These are phyloP conservation scores for Cucurbita pepo DNA, from an alignment of 306 rosid species.

Conservation along the genomic window DNA sequence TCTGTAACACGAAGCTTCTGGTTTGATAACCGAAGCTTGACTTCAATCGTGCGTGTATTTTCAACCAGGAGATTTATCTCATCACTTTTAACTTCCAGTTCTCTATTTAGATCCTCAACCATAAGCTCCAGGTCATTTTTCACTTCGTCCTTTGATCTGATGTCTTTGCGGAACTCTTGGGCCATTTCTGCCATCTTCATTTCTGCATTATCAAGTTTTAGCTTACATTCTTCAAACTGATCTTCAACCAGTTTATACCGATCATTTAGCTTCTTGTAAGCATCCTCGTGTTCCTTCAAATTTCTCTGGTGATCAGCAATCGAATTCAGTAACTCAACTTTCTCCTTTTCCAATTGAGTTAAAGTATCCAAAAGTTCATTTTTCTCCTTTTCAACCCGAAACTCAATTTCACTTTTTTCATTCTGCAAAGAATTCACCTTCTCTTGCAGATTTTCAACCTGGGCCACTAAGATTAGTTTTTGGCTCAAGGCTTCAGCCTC, in stretches of 20 bases:
- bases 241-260: constrained; percentile 34
- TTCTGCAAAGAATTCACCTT: constrained; percentile 39
- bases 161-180: constrained; percentile 20
- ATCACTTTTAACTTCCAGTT: constrained; percentile 57
- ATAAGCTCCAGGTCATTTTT: constrained; percentile 44
- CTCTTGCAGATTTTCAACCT: constrained; percentile 34
- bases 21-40: constrained; percentile 85
- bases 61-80: constrained; percentile 42
- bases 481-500: constrained; percentile 40
- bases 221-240: constrained; percentile 34
- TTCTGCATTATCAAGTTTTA: constrained; percentile 37
- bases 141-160: constrained; percentile 38
- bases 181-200: constrained; percentile 40
- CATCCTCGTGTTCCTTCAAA: constrained; percentile 39
- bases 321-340: constrained; percentile 30
- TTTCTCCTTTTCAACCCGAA: constrained; percentile 25
- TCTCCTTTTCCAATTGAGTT: constrained; percentile 31
- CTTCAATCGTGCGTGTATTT: constrained; percentile 49
- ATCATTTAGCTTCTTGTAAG: constrained; percentile 37
- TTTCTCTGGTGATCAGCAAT: constrained; percentile 24
- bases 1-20: constrained; percentile 97
- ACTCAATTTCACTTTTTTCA: constrained; percentile 40
- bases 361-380: constrained; percentile 35
- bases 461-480: constrained; percentile 25
- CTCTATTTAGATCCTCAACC: constrained; percentile 58